These are phyloP conservation scores for Neurospora sp. DNA, from an alignment of 2,329 filamentous ascomycete species.

Conservation along the genomic window DNA sequence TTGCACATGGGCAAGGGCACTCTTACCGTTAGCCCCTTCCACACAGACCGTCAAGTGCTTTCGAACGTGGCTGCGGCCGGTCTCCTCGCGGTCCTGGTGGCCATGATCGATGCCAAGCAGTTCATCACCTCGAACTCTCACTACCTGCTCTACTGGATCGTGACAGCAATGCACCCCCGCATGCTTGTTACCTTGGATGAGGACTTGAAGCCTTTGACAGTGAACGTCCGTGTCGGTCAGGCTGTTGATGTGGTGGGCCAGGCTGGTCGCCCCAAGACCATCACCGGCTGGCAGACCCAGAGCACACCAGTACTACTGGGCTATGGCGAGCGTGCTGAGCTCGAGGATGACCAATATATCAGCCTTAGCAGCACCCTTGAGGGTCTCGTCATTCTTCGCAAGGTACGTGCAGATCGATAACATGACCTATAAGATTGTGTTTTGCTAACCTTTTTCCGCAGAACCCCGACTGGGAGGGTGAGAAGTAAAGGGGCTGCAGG, in stretches of 20 bases:
- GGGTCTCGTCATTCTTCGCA: conserved; percentile 89
- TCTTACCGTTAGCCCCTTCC: conserved; percentile 93
- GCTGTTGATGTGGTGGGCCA: conserved; percentile 97
- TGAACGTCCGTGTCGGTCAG: conserved; percentile 95
- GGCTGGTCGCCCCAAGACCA: conserved; percentile 94
- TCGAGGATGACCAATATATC: conserved; percentile 97
- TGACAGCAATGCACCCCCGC: conserved; percentile 91
- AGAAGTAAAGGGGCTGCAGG: conserved; percentile 27
- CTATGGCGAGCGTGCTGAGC: conserved; percentile 90
- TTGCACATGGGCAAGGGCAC: conserved; percentile 99
- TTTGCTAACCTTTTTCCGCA: conserved; percentile 16
- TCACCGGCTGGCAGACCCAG: conserved; percentile 98
- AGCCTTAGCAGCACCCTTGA: conserved; percentile 85
- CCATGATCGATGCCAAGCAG: conserved; percentile 91
- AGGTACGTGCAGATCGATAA: conserved; percentile 50
- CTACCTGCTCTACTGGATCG: conserved; percentile 95
- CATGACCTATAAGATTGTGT: conserved; percentile 6
- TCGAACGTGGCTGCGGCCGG: conserved; percentile 86
- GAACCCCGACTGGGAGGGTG: conserved; percentile 47
- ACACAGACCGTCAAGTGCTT: conserved; percentile 92
- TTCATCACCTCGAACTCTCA: conserved; percentile 62
- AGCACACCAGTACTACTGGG: conserved; percentile 93
- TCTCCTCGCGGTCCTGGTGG: conserved; percentile 79
- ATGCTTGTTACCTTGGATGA: conserved; percentile 96
- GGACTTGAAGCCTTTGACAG: conserved; percentile 82